A percentile compares a stretch with the other conserved stretches of the same genome.
phyloP scores from a whole-genome alignment of 768 basidiomycete genomes.

The Leccinum barrowsii region DNA sequence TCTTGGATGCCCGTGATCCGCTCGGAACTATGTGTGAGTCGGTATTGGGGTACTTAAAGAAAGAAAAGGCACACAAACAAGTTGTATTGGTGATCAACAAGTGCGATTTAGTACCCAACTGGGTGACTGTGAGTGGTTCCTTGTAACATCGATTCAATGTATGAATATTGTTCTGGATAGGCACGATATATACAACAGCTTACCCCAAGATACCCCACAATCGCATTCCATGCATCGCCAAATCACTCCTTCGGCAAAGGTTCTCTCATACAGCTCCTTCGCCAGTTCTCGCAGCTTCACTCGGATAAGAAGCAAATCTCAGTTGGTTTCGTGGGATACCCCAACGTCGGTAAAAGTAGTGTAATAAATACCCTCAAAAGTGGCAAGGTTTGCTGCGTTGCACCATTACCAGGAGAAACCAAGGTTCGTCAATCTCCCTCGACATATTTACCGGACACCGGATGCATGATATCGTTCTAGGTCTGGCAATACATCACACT shows the following conservation, averaged over 20 bases:
- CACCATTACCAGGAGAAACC: constrained; percentile 96
- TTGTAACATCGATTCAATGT: background rate
- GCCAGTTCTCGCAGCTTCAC: constrained; percentile 95
- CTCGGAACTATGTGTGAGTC: constrained; percentile 94
- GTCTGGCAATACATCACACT: constrained; percentile 99
- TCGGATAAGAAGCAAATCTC: constrained; percentile 99
- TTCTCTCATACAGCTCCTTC: constrained; percentile 91
- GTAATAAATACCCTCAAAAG: constrained; percentile 99
- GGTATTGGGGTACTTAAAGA: constrained; percentile 87
- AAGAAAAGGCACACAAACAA: constrained; percentile 98
- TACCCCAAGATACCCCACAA: constrained; percentile 90
- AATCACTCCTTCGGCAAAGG: constrained; percentile 99
- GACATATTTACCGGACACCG: background rate
- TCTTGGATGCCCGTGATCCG: constrained; percentile 94
- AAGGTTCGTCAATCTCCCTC: constrained; percentile 45
- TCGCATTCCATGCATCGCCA: constrained; percentile 98
- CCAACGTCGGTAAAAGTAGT: constrained; percentile 95
- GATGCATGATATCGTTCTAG: constrained; percentile 14
- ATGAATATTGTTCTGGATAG: constrained; percentile 37
- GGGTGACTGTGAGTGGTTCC: constrained; percentile 81
- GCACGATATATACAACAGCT: constrained; percentile 95
- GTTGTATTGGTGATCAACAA: constrained; percentile 97
- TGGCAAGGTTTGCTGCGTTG: constrained; percentile 94
- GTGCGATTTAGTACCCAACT: constrained; percentile 96
- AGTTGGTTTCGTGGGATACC: constrained; percentile 96